Base-by-base conservation (phyloP, 2,329 filamentous ascomycete genomes). In the Penicillium glabrum region DNA sequence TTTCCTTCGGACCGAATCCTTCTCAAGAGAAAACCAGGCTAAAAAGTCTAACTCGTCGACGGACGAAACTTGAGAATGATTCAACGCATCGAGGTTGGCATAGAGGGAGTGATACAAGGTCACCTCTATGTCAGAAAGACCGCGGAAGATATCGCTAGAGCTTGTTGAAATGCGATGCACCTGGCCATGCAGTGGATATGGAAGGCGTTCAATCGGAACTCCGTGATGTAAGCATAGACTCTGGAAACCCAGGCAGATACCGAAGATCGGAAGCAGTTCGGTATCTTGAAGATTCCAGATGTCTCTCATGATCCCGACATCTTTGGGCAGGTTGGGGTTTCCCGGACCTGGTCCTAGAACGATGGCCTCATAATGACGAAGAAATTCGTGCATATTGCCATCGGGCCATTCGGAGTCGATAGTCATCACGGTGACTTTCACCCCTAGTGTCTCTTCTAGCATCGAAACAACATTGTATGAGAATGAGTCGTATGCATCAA, bases 401-500 rank as follows among this genome's bases (percentile, higher is more conserved):
- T 70, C 63, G 2, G 73, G 72, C 71, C 71, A 73, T 57, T 69
- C 60, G 3, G 80, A 80, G 67, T 91, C 90, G 65, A 96, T 92
- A 61, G 84, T 85, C 57, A 96, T 80, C 44, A 89, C 84, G 46
- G 84, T 83, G 33, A 96, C 88, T 16, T 87, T 80, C 21, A 84
- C 89, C 57, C 82, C 77, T 9, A 96, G 81, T 3, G 85, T 81
- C 4, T 88, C 86, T 65, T 89, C 84, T 46, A 98, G 82, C 33
- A 96, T 84, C 6, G 90, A 87, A 52, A 96, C 86, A 67, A 98
- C 95, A 77, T 97, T 98, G 77, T 96, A 93, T 54, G 92, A 91
- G 76, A 97, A 99, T 43, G 93, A 97, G 78, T 99, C 95, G 76
- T 96, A 96, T 60, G 93, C 93, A 74, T 98, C 95, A 64, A 99